Evolutionary conservation across 1,284 basidiomycete species (phyloP).

Genomic region (Fereydounia khargensis): DNA sequence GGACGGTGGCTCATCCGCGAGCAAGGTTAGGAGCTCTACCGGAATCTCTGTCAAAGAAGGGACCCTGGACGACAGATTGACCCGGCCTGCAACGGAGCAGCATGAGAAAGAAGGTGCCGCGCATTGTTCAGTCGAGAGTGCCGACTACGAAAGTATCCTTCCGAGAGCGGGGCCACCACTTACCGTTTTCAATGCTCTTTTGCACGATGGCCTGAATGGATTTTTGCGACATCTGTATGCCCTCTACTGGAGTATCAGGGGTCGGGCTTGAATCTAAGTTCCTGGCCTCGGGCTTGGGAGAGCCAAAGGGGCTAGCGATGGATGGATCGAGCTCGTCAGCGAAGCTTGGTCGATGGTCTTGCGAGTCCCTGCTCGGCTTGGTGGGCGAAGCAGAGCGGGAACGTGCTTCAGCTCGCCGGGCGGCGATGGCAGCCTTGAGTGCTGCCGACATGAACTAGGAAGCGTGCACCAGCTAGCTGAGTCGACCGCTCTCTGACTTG

Average conservation of each 20-base stretch:
- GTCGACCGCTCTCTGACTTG: no score
- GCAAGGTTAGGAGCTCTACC: constrained; percentile 25
- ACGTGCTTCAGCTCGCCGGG: constrained; percentile 27
- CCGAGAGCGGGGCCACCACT: constrained; percentile 1
- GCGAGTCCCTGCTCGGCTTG: constrained; percentile 5
- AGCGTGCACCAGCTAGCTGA: no score
- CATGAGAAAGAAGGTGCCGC: not conserved
- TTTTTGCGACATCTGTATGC: constrained; percentile 19
- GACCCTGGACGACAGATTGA: constrained; percentile 32
- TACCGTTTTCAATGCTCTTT: constrained; percentile 25
- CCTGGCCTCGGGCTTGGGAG: constrained; percentile 20
- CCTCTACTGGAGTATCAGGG: constrained; percentile 2
- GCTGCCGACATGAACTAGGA: constrained; percentile 49
- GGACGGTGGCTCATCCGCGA: constrained; percentile 29
- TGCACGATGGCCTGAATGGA: constrained; percentile 22
- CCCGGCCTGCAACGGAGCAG: constrained; percentile 7
- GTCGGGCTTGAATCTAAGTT: not conserved
- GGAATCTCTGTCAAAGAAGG: constrained; percentile 34
- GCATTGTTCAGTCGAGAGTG: not conserved
- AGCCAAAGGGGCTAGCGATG: constrained; percentile 34
- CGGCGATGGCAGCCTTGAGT: constrained; percentile 41
- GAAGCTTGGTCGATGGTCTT: constrained; percentile 8
- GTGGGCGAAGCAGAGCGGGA: constrained; percentile 23
- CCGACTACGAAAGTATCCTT: not conserved
- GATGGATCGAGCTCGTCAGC: constrained; percentile 26